These are phyloP conservation scores for Rhizopogon rudus DNA, from an alignment of 768 basidiomycete genomes.

Conservation along the genomic window DNA sequence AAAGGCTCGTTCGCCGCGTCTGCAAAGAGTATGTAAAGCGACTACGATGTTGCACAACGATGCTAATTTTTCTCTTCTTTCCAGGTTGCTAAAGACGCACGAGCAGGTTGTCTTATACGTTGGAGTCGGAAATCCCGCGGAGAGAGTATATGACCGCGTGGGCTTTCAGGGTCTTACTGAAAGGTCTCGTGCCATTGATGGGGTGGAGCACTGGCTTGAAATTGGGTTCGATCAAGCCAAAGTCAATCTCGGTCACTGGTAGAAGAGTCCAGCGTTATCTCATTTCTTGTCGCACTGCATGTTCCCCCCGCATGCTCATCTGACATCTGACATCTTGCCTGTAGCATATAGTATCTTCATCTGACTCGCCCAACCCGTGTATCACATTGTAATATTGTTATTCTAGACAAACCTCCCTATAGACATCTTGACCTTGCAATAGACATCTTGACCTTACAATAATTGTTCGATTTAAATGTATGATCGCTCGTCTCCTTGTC, in stretches of 20 bases:
- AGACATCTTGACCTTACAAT: too few relatives aligned
- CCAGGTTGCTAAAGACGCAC: constrained; percentile 34
- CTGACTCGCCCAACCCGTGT: background rate
- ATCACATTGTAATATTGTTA: background rate
- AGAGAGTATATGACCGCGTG: constrained; percentile 54
- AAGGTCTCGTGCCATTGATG: constrained; percentile 29
- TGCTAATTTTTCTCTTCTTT: constrained; percentile 5
- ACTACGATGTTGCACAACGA: background rate
- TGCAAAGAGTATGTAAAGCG: constrained; percentile 42
- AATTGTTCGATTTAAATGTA: too few relatives aligned
- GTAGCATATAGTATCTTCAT: constrained; percentile 2
- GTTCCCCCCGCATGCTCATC: background rate
- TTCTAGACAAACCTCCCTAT: too few relatives aligned
- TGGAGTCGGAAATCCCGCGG: constrained; percentile 43
- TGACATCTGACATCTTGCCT: background rate
- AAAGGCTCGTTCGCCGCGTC: constrained; percentile 54
- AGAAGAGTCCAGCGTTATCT: constrained; percentile 10
- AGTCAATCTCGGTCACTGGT: constrained; percentile 68
- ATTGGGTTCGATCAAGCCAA: constrained; percentile 49
- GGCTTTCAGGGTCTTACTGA: constrained; percentile 56
- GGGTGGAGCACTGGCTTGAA: constrained; percentile 54
- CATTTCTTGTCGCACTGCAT: background rate
- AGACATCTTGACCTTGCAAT: too few relatives aligned
- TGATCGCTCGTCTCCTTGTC: constrained; percentile 5
- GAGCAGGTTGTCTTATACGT: constrained; percentile 61